These are phyloP conservation scores for Chlorociboria aeruginascens DNA, from an alignment of 495 filamentous ascomycete genomes.

Conservation along the genomic window DNA sequence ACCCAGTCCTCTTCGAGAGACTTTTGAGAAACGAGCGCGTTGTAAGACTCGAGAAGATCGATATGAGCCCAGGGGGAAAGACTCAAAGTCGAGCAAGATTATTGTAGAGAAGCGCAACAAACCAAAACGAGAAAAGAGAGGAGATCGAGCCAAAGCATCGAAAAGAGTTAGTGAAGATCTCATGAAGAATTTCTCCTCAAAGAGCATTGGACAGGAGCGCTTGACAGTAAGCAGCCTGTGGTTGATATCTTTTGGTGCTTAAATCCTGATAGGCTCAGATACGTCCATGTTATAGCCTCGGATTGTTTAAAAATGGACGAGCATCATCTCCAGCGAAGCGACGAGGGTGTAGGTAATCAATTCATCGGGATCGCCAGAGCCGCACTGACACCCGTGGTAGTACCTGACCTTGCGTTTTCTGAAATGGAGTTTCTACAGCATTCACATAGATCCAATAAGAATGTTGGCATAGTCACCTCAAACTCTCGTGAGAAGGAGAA, in stretches of 20 bases:
- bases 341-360: slow-evolving; percentile 7
- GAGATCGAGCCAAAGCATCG: slow-evolving; percentile 22
- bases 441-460: slow-evolving; percentile 5
- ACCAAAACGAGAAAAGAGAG: slow-evolving; percentile 24
- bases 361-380: neutral
- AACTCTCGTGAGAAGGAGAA: slow-evolving; percentile 17
- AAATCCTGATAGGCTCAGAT: slow-evolving; percentile 34
- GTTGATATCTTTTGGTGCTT: neutral
- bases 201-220: slow-evolving; percentile 48
- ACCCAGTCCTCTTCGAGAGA: slow-evolving; percentile 3
- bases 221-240: slow-evolving; percentile 42
- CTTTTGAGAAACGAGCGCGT: slow-evolving; percentile 46
- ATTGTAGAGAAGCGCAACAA: slow-evolving; percentile 16
- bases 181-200: slow-evolving; percentile 50
- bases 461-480: neutral
- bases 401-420: slow-evolving; percentile 55
- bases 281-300: slow-evolving; percentile 37
- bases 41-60: slow-evolving; percentile 49
- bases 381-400: slow-evolving; percentile 23
- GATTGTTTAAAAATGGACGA: slow-evolving; percentile 62
- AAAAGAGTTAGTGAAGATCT: slow-evolving; percentile 32
- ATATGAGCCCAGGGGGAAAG: slow-evolving; percentile 33
- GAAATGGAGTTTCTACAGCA: slow-evolving; percentile 50
- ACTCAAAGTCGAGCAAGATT: slow-evolving; percentile 26
- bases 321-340: slow-evolving; percentile 36